Conservation (phyloP, 441 rosid species). For the Pelargonium fulgidum region DNA sequence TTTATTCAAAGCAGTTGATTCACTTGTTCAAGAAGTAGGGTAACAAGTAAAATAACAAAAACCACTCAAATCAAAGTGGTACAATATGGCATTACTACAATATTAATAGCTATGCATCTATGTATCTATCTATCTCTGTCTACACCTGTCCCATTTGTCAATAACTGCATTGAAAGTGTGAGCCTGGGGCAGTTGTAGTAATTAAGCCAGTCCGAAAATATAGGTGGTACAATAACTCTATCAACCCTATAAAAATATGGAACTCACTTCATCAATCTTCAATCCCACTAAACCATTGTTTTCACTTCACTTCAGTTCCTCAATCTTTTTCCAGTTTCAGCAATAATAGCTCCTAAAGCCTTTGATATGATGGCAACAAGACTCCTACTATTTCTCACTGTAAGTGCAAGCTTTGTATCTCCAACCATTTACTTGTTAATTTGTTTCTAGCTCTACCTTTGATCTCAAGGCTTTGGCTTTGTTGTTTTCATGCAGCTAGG, state of each 20-base stretch:
- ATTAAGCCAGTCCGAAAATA: not conserved
- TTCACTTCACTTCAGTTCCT: not conserved
- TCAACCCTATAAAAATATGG: not conserved
- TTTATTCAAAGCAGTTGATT: too few relatives aligned
- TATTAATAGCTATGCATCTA: too few relatives aligned
- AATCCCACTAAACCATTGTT: not conserved
- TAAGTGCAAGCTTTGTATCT: not conserved
- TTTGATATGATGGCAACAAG: too few relatives aligned
- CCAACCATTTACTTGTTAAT: not conserved
- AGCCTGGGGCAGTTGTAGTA: not conserved
- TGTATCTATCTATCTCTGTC: too few relatives aligned
- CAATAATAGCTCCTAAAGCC: too few relatives aligned
- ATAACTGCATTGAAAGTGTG: not conserved
- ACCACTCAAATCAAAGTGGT: too few relatives aligned
- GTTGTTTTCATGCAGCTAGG: not conserved
- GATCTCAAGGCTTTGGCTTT: not conserved
- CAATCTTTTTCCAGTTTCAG: too few relatives aligned
- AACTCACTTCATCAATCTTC: not conserved
- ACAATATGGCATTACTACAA: too few relatives aligned
- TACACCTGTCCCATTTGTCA: not conserved
- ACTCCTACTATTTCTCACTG: not conserved
- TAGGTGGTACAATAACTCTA: not conserved
- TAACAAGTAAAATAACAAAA: too few relatives aligned
- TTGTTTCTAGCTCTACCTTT: not conserved
- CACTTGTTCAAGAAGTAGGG: too few relatives aligned